These are phyloP conservation scores for Candida krabiensis DNA, from an alignment of 805 yeast species.

Conservation along the genomic window DNA sequence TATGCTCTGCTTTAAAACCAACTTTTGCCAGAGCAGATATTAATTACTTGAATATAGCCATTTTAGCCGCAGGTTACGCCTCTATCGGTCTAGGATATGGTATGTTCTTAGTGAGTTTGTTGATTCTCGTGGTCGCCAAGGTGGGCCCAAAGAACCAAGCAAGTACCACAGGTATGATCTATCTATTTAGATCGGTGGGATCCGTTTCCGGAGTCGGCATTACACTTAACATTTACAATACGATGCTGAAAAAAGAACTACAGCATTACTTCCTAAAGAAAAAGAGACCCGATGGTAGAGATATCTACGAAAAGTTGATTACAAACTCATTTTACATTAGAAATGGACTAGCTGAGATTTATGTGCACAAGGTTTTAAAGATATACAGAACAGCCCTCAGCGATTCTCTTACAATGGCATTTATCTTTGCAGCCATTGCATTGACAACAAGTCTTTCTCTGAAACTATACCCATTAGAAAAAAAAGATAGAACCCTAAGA, in stretches of 20 bases:
- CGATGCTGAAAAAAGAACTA: constrained; percentile 30
- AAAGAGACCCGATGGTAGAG: constrained; percentile 25
- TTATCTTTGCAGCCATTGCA: constrained; percentile 27
- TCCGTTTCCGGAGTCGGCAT: constrained; percentile 47
- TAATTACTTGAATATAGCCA: constrained; percentile 16
- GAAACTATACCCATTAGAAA: constrained; percentile 17
- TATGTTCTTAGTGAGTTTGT: constrained; percentile 38
- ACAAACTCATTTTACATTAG: constrained; percentile 29
- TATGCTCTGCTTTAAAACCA: constrained; percentile 24
- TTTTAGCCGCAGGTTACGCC: constrained; percentile 29
- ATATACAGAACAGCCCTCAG: constrained; percentile 29
- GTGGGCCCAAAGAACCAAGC: constrained; percentile 48
- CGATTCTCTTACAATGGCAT: constrained; percentile 25
- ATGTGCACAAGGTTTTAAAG: constrained; percentile 28
- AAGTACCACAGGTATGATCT: constrained; percentile 48
- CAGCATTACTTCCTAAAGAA: constrained; percentile 30
- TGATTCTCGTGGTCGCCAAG: constrained; percentile 43
- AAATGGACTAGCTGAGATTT: constrained; percentile 28
- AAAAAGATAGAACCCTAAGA: constrained; percentile 4
- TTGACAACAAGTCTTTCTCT: constrained; percentile 23
- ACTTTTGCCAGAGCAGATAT: constrained; percentile 18
- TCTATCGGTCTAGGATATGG: constrained; percentile 42
- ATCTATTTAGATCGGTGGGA: constrained; percentile 50
- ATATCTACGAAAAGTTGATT: constrained; percentile 22
- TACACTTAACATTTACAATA: constrained; percentile 38